Conservation (phyloP, 768 basidiomycete species). For the Mycena rebaudengoi region DNA sequence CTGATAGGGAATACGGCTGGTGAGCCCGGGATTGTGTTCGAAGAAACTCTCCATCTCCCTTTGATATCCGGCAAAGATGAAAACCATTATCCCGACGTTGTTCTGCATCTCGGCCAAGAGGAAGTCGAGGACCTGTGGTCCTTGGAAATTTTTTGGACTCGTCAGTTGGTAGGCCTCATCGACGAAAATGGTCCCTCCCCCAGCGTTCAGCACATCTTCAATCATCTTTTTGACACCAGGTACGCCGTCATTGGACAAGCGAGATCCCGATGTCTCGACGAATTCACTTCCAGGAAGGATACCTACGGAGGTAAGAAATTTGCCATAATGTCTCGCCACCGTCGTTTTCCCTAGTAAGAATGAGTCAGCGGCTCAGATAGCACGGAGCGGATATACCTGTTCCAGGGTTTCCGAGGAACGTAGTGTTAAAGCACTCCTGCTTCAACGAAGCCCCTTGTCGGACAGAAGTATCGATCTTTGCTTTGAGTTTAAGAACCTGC, state of each 20-base stretch:
- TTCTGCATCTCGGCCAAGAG: slow-evolving; percentile 82
- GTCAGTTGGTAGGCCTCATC: slow-evolving; percentile 80
- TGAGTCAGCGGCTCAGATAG: no score
- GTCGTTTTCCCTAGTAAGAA: slow-evolving; percentile 80
- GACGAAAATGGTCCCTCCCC: slow-evolving; percentile 73
- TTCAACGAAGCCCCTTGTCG: slow-evolving; percentile 63
- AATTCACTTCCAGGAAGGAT: slow-evolving; percentile 63
- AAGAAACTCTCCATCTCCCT: slow-evolving; percentile 83
- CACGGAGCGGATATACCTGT: slow-evolving; percentile 76
- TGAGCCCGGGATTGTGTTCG: slow-evolving; percentile 76
- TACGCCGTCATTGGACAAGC: slow-evolving; percentile 66
- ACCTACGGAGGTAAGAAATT: slow-evolving; percentile 63
- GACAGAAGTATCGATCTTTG: slow-evolving; percentile 60
- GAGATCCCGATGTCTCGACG: slow-evolving; percentile 70
- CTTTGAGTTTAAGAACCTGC: slow-evolving; percentile 66
- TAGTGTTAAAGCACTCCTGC: slow-evolving; percentile 68
- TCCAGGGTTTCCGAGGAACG: slow-evolving; percentile 75
- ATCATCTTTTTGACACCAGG: slow-evolving; percentile 58
- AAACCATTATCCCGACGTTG: slow-evolving; percentile 67
- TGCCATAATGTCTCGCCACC: slow-evolving; percentile 68
- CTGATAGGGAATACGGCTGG: slow-evolving; percentile 71
- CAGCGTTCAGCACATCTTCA: slow-evolving; percentile 53
- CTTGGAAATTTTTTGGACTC: slow-evolving; percentile 53
- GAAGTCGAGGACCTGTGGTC: slow-evolving; percentile 70
- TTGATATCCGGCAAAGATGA: slow-evolving; percentile 76